Evolutionary conservation across 805 yeast species (phyloP), one percentile per base, ranked within the genome.

Genomic region (Starmerella asiatica): DNA sequence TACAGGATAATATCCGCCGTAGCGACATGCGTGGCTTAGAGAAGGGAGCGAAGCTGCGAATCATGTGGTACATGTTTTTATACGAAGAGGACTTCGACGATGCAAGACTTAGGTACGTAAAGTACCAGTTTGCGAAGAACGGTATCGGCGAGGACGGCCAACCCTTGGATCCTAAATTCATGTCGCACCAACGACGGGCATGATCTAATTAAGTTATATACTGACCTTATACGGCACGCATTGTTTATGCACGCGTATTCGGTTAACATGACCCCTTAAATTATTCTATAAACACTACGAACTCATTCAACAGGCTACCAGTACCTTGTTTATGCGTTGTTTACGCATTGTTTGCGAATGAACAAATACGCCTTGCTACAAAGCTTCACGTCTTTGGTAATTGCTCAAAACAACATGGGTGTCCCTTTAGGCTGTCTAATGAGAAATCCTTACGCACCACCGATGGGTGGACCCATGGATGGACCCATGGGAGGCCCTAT

Each of bases 11-110:
- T 45, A 58, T 67, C 12, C 57, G 56, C 18, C 43, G 52, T n/a
- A 61, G 59, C 8, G 93, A 81, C 51, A 30, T 61, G 1, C 67
- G 93, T 39, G 91, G 91, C 0, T 61, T 81, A 27, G 75, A 72
- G 53, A 72, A 64, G 29, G 52, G 42, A 5, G 71, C 80, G 2
- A 76, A 75, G 55, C 50, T 51, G 15, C 67, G 61, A 39, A 71
- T 81, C 2, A 61, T 63, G 42, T 45, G 56, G 21, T 61, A 79
- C 6, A 81, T 81, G 91, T 53, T 63, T 5, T 52, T 55, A 5
- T 59, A 68, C 37, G 55, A 62, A 27, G 45, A 79, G 21, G 51
- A 70, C 1, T 81, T 81, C 54, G 93, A 81, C 55, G 73, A 73
- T 31, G 93, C 93, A 1, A 63, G 93, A 44, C 55, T 70, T 3